These are phyloP conservation scores for Westerdykella sp. DNA, from an alignment of 2,329 filamentous ascomycete genomes.

Conservation along the genomic window DNA sequence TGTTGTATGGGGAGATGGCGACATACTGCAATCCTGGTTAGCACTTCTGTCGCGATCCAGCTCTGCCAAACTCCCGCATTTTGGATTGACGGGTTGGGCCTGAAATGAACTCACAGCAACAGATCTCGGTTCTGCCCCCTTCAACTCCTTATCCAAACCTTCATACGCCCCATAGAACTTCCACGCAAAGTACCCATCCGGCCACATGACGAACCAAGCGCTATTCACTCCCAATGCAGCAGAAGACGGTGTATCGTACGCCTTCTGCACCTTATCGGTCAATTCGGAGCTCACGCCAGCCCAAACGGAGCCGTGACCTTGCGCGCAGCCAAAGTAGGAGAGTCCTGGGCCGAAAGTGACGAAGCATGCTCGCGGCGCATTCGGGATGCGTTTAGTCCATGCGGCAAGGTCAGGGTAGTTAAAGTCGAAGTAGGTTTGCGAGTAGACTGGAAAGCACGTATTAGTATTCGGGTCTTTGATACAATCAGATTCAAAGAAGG, in stretches of 20 bases:
- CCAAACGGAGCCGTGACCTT: conserved; percentile 30
- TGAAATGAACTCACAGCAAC: conserved; percentile 21
- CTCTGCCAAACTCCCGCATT: background rate
- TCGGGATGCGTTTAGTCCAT: conserved; percentile 25
- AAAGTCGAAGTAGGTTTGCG: conserved; percentile 25
- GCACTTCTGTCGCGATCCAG: background rate
- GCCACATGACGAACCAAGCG: conserved; percentile 32
- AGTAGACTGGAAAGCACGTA: conserved; percentile 18
- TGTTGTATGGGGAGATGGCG: conserved; percentile 30
- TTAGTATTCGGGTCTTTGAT: no score
- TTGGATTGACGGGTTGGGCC: no score
- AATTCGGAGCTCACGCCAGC: conserved; percentile 28
- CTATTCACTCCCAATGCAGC: conserved; percentile 26
- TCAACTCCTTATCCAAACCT: conserved; percentile 24
- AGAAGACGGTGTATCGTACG: conserved; percentile 25
- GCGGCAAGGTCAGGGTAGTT: conserved; percentile 27
- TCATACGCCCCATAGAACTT: conserved; percentile 29
- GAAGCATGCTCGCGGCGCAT: conserved; percentile 23
- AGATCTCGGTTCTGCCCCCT: conserved; percentile 17
- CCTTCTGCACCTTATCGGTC: conserved; percentile 30
- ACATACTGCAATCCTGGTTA: conserved; percentile 18
- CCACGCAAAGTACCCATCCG: conserved; percentile 26
- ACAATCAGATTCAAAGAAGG: no score
- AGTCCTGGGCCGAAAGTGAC: conserved; percentile 29
- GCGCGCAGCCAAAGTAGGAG: conserved; percentile 29